Conservation (phyloP, 2,329 filamentous ascomycete species). For the Ophiostoma australiae region DNA sequence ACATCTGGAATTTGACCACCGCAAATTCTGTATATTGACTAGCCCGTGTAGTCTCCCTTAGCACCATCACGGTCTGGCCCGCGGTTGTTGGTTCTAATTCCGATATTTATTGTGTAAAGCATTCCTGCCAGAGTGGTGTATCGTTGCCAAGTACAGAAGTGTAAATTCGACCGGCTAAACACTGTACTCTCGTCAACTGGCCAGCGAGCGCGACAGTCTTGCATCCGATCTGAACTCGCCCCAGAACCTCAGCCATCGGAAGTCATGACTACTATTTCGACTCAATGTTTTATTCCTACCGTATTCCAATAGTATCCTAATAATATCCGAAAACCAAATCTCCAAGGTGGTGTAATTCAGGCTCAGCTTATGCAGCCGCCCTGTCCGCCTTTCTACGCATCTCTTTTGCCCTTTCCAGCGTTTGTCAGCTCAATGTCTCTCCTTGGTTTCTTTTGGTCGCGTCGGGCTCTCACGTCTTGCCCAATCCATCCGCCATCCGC, state of each 20-base stretch:
- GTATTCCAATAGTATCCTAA: not conserved
- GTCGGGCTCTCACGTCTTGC: not conserved
- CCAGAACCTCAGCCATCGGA: too few species aligned
- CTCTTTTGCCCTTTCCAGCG: not conserved
- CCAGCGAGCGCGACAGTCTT: too few species aligned
- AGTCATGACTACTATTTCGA: too few species aligned
- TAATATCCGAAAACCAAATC: not conserved
- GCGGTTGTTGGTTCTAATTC: not conserved
- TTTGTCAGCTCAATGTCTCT: not conserved
- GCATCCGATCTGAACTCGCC: too few species aligned
- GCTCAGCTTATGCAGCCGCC: slow-evolving; percentile 1
- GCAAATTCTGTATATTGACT: not conserved
- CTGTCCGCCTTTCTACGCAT: not conserved
- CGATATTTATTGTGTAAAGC: not conserved
- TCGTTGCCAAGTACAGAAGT: too few species aligned
- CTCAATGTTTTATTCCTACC: too few species aligned
- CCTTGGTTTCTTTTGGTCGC: not conserved
- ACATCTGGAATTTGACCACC: not conserved
- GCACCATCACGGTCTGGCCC: not conserved
- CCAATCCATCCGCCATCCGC: not conserved
- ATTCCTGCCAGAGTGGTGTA: not conserved
- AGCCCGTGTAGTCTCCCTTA: not conserved
- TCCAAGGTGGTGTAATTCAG: not conserved
- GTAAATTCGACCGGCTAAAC: too few species aligned
- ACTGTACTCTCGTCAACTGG: too few species aligned